A percentile compares a stretch with the other conserved stretches of the same genome.
Conservation (phyloP, 257 asterid species). For the Jacaranda mimosifolia region DNA sequence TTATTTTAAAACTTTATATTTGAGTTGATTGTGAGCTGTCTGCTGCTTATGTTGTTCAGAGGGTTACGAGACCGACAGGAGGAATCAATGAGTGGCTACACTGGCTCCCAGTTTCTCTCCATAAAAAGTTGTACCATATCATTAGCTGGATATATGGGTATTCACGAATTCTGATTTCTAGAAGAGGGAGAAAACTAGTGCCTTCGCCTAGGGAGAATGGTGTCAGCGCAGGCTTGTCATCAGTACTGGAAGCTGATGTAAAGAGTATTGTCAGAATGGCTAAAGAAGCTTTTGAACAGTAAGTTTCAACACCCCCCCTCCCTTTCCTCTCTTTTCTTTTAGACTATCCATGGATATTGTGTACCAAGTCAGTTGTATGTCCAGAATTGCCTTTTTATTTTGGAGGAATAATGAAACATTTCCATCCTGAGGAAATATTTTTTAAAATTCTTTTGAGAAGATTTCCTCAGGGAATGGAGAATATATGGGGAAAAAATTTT, state of each 20-base stretch:
- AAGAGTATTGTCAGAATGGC: slow-evolving; percentile 84
- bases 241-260: slow-evolving; percentile 89
- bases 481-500: too few species aligned
- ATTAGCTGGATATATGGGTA: slow-evolving; percentile 62
- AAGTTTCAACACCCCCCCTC: slow-evolving; percentile 41
- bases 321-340: too few species aligned
- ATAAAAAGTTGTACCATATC: slow-evolving; percentile 72
- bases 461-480: too few species aligned
- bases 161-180: slow-evolving; percentile 52
- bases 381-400: background rate
- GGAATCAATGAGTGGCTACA: slow-evolving; percentile 92
- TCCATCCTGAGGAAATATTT: background rate
- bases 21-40: slow-evolving; percentile 28
- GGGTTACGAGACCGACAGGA: slow-evolving; percentile 95
- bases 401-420: too few species aligned
- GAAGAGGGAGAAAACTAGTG: slow-evolving; percentile 53
- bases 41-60: slow-evolving; percentile 57
- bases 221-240: slow-evolving; percentile 65
- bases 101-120: slow-evolving; percentile 97
- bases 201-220: slow-evolving; percentile 63
- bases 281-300: slow-evolving; percentile 85
- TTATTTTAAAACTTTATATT: slow-evolving; percentile 13
- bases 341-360: slow-evolving; percentile 9
- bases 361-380: slow-evolving; percentile 1
- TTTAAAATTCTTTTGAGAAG: too few species aligned